Percentiles rank a stretch among this genome's conserved stretches.
Evolutionary conservation across 805 yeast species (phyloP).

Genomic region (Barnettozyma californica): DNA sequence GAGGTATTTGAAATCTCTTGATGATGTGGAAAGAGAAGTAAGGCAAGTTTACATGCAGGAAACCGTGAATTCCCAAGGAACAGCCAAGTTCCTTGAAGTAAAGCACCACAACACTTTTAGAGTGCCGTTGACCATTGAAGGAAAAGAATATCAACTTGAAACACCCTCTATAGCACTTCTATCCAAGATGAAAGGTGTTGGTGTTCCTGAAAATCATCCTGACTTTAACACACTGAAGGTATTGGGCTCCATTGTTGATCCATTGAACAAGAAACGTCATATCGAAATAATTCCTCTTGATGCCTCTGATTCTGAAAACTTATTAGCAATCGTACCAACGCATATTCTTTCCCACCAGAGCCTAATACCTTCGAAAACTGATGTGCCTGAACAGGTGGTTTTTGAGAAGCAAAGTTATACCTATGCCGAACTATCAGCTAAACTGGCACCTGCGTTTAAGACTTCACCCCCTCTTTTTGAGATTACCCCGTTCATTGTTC

Average conservation of each 20-base stretch:
- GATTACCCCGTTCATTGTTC: slow-evolving; percentile 13
- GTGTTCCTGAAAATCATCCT: slow-evolving; percentile 17
- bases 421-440: slow-evolving; percentile 7
- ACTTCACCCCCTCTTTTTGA: slow-evolving; percentile 13
- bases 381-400: slow-evolving; percentile 8
- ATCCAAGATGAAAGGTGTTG: slow-evolving; percentile 14
- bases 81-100: slow-evolving; percentile 6
- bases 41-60: slow-evolving; percentile 4
- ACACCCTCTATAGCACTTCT: slow-evolving; percentile 17
- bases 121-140: slow-evolving; percentile 12
- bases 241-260: slow-evolving; percentile 3
- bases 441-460: slow-evolving; percentile 2
- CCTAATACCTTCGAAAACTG: slow-evolving; percentile 2
- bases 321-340: slow-evolving; percentile 19
- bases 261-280: background rate
- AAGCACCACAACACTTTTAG: background rate
- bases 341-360: slow-evolving; percentile 16
- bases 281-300: slow-evolving; percentile 7
- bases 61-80: background rate
- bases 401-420: slow-evolving; percentile 7
- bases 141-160: background rate
- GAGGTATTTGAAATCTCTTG: background rate
- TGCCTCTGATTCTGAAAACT: background rate
- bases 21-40: background rate
- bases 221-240: background rate